Base-by-base conservation (phyloP, 2,329 filamentous ascomycete species). In the Sclerotinia sclerotiorum region DNA sequence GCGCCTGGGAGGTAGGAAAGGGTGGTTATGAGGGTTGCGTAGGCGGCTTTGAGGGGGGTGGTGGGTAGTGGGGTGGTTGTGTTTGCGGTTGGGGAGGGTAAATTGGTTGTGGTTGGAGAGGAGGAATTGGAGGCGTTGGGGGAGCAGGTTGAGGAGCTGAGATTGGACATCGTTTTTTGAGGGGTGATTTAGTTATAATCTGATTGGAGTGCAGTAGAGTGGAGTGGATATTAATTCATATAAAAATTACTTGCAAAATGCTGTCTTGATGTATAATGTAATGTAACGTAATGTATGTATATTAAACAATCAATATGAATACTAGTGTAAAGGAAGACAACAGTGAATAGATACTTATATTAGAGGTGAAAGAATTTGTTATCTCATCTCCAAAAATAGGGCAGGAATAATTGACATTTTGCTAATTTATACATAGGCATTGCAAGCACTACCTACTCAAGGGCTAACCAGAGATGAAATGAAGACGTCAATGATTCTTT, bases 1-100 rank as follows among this genome's bases (percentile, higher is more conserved):
- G 94, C 88, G 51, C 93, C 93, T 10, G 90, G 84, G 69, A 96
- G 87, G 79, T 96, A 96, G 74, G 84, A 84, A 58, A 85, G 86
- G 79, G 93, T 93, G 68, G 93, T 96, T 77, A 97, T 91, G 73
- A 96, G 84, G 10, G 89, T 91, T 55, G 63, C 63, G 51, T 65
- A 65, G 35, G 63, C 63, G 32, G 32, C 55, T n/a, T 35, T 42
- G 55, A 32, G 32, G 32, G 15, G 39, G 10, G 39, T 13, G 2
- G 39, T 39, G 39, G 39, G 8, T 39, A 11, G 8, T 0, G 39
- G 2, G 8, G 8, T 39, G 10, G 39, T 39, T 39, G 39, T 39
- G 32, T n/a, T n/a, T n/a, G n/a, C n/a, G 32, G 32, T 29, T 35
- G 32, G 32, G 5, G 32, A 7, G 32, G 32, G 2, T 2, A 29